Conservation (phyloP, 202 grass and related monocot species). For the Bolboschoenoplectus hybrid region DNA sequence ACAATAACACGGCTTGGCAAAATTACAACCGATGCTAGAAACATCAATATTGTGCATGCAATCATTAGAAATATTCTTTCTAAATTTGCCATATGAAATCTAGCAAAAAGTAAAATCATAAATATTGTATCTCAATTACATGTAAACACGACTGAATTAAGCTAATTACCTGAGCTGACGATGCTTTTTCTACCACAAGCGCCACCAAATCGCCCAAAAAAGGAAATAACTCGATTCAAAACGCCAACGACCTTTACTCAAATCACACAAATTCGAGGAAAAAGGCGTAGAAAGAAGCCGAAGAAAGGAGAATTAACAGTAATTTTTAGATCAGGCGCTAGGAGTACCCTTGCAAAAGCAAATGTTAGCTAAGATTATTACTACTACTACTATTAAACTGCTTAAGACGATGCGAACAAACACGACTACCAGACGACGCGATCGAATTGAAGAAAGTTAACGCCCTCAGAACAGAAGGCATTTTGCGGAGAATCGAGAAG, state of each 20-base stretch:
- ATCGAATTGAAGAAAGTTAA: conserved; percentile 17
- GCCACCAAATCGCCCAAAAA: neutral
- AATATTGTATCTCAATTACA: neutral
- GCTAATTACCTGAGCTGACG: conserved; percentile 4
- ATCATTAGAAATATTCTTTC: neutral
- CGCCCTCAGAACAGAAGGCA: conserved; percentile 18
- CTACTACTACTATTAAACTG: conserved; percentile 32
- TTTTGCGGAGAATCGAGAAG: conserved; percentile 3
- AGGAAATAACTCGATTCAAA: neutral
- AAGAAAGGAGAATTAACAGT: conserved; percentile 1
- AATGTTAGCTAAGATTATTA: conserved; percentile 36
- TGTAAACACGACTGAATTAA: conserved; percentile 6
- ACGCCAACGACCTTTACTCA: neutral
- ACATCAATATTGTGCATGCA: neutral
- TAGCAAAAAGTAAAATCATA: neutral
- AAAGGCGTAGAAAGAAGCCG: neutral
- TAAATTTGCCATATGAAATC: neutral
- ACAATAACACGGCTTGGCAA: neutral
- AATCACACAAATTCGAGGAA: neutral
- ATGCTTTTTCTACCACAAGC: neutral
- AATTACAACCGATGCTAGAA: neutral
- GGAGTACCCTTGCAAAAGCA: conserved; percentile 5
- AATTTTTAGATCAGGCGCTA: neutral
- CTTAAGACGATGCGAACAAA: conserved; percentile 26
- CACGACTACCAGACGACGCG: neutral